phyloP scores from a whole-genome alignment of 768 basidiomycete genomes.

The Leccinum subgranulosum region DNA sequence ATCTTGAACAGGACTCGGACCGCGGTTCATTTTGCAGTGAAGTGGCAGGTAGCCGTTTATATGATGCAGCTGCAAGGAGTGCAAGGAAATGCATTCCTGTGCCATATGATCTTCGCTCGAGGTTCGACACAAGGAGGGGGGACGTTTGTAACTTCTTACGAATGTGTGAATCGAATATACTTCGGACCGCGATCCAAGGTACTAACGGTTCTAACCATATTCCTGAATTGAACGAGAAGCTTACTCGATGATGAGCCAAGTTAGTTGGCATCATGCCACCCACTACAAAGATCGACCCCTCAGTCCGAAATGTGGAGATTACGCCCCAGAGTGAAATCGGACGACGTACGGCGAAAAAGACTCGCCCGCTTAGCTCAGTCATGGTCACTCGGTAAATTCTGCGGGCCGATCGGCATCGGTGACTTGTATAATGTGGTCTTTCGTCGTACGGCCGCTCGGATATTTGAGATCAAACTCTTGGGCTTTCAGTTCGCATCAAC shows the following conservation, averaged over 20 bases:
- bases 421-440: background rate
- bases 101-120: background rate
- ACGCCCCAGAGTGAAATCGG: background rate
- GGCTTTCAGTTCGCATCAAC: background rate
- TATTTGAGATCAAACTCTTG: too few species aligned
- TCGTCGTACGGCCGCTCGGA: background rate
- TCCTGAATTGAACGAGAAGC: background rate
- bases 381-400: background rate
- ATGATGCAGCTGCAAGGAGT: background rate
- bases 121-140: background rate
- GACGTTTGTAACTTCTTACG: background rate
- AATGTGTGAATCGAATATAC: background rate
- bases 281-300: background rate
- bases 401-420: conserved; percentile 24
- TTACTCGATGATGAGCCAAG: background rate
- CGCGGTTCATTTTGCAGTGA: background rate
- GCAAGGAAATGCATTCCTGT: background rate
- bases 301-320: background rate
- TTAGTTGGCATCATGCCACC: background rate
- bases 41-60: background rate
- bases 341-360: conserved; percentile 23
- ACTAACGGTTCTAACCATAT: background rate
- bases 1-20: background rate
- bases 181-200: background rate
- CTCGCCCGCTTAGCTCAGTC: conserved; percentile 8